Percentiles rank a stretch among this genome's conserved stretches.
Conservation (phyloP, 2,329 filamentous ascomycete species). For the Colletotrichum abscissum region DNA sequence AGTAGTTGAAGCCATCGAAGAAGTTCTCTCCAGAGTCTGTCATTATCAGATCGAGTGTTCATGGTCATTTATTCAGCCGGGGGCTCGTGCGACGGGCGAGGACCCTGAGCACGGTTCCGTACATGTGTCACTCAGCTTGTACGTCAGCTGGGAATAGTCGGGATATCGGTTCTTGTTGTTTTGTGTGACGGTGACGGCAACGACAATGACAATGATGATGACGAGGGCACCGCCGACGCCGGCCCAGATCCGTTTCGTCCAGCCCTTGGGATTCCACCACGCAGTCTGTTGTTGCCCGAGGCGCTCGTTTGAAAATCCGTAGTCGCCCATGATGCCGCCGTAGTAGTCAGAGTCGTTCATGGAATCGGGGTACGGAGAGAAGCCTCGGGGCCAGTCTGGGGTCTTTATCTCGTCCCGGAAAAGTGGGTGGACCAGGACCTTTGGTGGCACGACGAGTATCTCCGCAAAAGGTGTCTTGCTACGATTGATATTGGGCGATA, state of each 20-base stretch:
- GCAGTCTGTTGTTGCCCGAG: constrained; percentile 4
- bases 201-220: constrained; percentile 60
- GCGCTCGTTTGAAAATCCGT: constrained; percentile 18
- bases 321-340: constrained; percentile 21
- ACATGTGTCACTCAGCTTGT: constrained; percentile 62
- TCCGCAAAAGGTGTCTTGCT: constrained; percentile 23
- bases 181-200: constrained; percentile 56
- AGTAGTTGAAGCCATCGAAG: constrained; percentile 68
- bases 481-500: constrained; percentile 6
- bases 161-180: constrained; percentile 57
- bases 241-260: constrained; percentile 64
- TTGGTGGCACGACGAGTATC: constrained; percentile 32
- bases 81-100: constrained; percentile 13
- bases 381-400: constrained; percentile 27
- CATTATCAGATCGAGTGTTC: constrained; percentile 3
- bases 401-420: constrained; percentile 35
- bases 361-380: constrained; percentile 24
- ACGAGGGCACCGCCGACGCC: constrained; percentile 52
- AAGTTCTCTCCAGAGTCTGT: constrained; percentile 61
- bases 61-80: constrained; percentile 3
- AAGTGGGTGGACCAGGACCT: constrained; percentile 31
- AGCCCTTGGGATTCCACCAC: constrained; percentile 60
- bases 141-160: constrained; percentile 58
- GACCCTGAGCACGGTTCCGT: constrained; percentile 38
- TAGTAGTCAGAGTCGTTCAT: constrained; percentile 23